A percentile compares a stretch with the other conserved stretches of the same genome.
Evolutionary conservation across 116 monocot species (phyloP).

Genomic region (Dioscorea cayenensis): DNA sequence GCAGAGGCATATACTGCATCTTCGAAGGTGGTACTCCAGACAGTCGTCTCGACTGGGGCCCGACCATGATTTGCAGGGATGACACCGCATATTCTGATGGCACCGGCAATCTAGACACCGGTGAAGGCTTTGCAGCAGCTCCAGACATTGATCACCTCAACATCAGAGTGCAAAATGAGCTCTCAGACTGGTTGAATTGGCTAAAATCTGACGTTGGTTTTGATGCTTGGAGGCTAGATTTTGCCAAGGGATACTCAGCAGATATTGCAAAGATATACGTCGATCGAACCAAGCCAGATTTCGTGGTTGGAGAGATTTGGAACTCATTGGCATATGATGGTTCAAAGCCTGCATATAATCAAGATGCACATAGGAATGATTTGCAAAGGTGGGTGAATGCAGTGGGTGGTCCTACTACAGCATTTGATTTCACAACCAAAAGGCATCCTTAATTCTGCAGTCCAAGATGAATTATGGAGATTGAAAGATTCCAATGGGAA

Average conservation of each 20-base stretch:
- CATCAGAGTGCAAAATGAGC: constrained; percentile 39
- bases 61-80: constrained; percentile 46
- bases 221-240: constrained; percentile 42
- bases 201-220: constrained; percentile 8
- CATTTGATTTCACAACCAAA: constrained; percentile 67
- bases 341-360: constrained; percentile 26
- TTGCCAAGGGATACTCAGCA: constrained; percentile 41
- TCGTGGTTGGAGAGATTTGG: constrained; percentile 48
- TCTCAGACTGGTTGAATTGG: constrained; percentile 63
- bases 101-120: constrained; percentile 57
- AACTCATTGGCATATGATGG: constrained; percentile 13
- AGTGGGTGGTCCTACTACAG: constrained; percentile 18
- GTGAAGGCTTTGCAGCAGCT: constrained; percentile 30
- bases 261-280: constrained; percentile 33
- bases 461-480: constrained; percentile 46
- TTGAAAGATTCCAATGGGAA: constrained; percentile 27
- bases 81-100: constrained; percentile 48
- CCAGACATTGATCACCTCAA: constrained; percentile 66
- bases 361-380: constrained; percentile 38
- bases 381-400: constrained; percentile 29
- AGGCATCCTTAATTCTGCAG: constrained; percentile 36
- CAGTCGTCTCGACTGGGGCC: constrained; percentile 57
- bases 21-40: constrained; percentile 46
- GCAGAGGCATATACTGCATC: constrained; percentile 21
- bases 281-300: constrained; percentile 16